phyloP scores from a whole-genome alignment of 805 yeast species.

The Scheffersomyces lignosus region DNA sequence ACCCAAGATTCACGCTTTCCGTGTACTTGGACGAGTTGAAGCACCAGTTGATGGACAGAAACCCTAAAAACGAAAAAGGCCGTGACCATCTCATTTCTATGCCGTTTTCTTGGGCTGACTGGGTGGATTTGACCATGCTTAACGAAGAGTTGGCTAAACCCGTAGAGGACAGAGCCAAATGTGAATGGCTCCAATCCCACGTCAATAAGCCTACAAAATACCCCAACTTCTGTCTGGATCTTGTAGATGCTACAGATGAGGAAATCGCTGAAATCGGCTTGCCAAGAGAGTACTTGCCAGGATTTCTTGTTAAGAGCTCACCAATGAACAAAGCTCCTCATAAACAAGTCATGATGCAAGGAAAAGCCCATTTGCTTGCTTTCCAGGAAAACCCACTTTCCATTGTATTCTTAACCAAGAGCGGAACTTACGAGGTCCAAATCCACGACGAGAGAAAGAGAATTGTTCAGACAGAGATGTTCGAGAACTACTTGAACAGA shows the following conservation, averaged over 20 bases:
- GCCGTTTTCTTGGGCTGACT: constrained; percentile 28
- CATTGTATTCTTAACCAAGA: constrained; percentile 15
- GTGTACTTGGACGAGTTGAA: constrained; percentile 13
- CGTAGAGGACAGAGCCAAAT: constrained; percentile 5
- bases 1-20: constrained; percentile 21
- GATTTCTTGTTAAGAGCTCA: constrained; percentile 20
- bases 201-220: constrained; percentile 14
- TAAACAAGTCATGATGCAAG: constrained; percentile 18
- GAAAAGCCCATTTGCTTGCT: constrained; percentile 17
- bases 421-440: constrained; percentile 12
- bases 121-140: constrained; percentile 20
- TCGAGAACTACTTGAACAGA: constrained; percentile 7
- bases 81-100: constrained; percentile 8
- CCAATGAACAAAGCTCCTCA: constrained; percentile 14
- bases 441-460: constrained; percentile 12
- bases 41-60: constrained; percentile 1
- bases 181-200: constrained; percentile 20
- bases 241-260: constrained; percentile 10
- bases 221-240: constrained; percentile 14
- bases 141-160: constrained; percentile 7
- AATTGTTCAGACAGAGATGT: constrained; percentile 12
- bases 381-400: constrained; percentile 17
- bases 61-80: constrained; percentile 10
- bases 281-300: constrained; percentile 11
- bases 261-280: constrained; percentile 12